Evolutionary conservation across 176 grass and related monocot genomes (phyloP).

Genomic region (Rhynchospora tenuis): DNA sequence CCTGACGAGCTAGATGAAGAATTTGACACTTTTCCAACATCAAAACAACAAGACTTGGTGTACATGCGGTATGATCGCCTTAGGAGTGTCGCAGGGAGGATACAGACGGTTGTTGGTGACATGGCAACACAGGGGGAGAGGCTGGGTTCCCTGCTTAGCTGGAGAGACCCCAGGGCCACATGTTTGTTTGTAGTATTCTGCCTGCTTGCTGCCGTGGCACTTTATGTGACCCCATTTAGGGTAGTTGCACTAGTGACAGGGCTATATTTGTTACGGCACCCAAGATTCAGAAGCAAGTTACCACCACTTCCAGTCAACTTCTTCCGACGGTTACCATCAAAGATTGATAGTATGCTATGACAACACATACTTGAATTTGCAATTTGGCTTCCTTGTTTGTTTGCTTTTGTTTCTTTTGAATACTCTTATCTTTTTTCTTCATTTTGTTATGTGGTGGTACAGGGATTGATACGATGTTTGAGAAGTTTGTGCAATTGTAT

Average conservation of each 20-base stretch:
- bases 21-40: conserved; percentile 93
- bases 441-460: conserved; percentile 13
- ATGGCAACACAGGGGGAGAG: conserved; percentile 92
- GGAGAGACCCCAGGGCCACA: conserved; percentile 76
- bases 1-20: conserved; percentile 89
- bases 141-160: conserved; percentile 59
- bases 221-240: conserved; percentile 77
- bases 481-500: conserved; percentile 8
- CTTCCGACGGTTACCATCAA: conserved; percentile 76
- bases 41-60: conserved; percentile 48
- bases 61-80: conserved; percentile 80
- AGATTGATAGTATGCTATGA: conserved; percentile 82
- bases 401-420: background rate
- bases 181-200: conserved; percentile 68
- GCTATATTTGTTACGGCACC: conserved; percentile 68
- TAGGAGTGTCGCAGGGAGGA: conserved; percentile 68
- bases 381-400: background rate
- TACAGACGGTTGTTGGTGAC: conserved; percentile 84
- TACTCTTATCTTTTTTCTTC: background rate
- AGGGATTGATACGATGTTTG: conserved; percentile 9
- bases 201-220: conserved; percentile 52
- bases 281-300: conserved; percentile 67
- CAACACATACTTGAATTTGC: background rate
- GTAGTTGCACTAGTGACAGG: conserved; percentile 63
- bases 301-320: conserved; percentile 78